phyloP scores from a whole-genome alignment of 2,329 filamentous ascomycete species.

The Conoideocrella luteorostrata region DNA sequence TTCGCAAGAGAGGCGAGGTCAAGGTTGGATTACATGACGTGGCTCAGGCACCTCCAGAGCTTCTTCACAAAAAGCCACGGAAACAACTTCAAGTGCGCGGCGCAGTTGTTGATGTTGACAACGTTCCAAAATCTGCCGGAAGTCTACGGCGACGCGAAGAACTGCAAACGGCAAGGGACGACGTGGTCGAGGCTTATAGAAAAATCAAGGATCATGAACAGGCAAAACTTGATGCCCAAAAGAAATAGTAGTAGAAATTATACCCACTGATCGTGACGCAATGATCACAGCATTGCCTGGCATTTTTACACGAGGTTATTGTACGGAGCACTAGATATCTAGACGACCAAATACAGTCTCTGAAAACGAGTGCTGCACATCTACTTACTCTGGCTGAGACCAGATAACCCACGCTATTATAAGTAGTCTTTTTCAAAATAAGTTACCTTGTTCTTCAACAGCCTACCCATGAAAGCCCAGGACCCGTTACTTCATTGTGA shows the following conservation, averaged over 20 bases:
- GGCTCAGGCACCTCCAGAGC: slow-evolving; percentile 68
- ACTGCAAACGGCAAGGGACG: slow-evolving; percentile 27
- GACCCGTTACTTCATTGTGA: no score
- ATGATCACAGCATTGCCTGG: not conserved
- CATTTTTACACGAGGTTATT: not conserved
- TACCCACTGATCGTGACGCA: not conserved
- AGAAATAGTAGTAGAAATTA: not conserved
- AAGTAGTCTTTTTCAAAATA: no score
- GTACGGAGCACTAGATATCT: no score
- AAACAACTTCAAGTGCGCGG: slow-evolving; percentile 28
- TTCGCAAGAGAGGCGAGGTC: slow-evolving; percentile 55
- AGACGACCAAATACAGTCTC: no score
- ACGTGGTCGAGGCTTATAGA: slow-evolving; percentile 32
- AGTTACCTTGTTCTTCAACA: no score
- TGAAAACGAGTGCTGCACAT: no score
- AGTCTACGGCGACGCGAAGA: slow-evolving; percentile 34
- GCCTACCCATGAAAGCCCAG: no score
- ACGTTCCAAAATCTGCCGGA: slow-evolving; percentile 31
- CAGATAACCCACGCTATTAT: no score
- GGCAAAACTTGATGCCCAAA: slow-evolving; percentile 21
- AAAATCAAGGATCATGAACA: slow-evolving; percentile 32
- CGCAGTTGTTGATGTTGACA: slow-evolving; percentile 28
- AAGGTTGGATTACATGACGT: slow-evolving; percentile 50
- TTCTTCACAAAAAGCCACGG: slow-evolving; percentile 50
- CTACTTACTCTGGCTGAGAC: no score